Evolutionary conservation across 345 rosid species (phyloP), one percentile per base, ranked within the genome.

Genomic region (Camelina laxa): DNA sequence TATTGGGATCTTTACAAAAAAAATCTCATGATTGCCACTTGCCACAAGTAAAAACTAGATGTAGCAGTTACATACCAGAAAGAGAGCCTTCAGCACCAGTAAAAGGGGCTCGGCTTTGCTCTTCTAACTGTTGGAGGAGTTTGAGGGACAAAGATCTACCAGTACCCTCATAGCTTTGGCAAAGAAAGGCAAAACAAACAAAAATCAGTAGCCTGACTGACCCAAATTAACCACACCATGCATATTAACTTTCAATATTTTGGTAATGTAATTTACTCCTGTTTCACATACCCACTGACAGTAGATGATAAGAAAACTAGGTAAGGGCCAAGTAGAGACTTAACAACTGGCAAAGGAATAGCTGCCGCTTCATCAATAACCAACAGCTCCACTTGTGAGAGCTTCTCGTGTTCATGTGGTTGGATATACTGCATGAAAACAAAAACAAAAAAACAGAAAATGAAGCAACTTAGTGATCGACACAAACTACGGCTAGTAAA

Each of bases 341-440:
- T 95, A 75, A 95, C 96, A 82, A 95, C 82, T 36, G 98, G 96
- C 75, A 92, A 84, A 20, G 99, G 99, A 83, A 92, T 92, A 63
- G 99, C 98, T 76, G 99, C 99, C 66, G 99, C 99, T 89, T 95
- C 98, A 85, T 95, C 99, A 81, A 95, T 82, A 74, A 95, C 88
- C 78, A 95, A 82, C 73, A 95, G 83, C 83, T 95, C 99, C 68
- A 89, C 99, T 81, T 95, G 99, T 54, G 99, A 88, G 73, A 95
- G 98, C 80, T 92, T 95, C 85, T 87, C 91, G 64, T 86, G 85
- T 78, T 95, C 98, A 84, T 91, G 92, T n/a, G 99, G 99, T 73
- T 85, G 88, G 78, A 92, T 89, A 82, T 92, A 95, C 98, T 92
- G 89, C 84, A 84, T 60, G 16, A 49, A 38, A 24, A 24, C 27